Evolutionary conservation across 768 basidiomycete genomes (phyloP), one percentile per base, ranked within the genome.

Genomic region (Kwoniella dendrophila): DNA sequence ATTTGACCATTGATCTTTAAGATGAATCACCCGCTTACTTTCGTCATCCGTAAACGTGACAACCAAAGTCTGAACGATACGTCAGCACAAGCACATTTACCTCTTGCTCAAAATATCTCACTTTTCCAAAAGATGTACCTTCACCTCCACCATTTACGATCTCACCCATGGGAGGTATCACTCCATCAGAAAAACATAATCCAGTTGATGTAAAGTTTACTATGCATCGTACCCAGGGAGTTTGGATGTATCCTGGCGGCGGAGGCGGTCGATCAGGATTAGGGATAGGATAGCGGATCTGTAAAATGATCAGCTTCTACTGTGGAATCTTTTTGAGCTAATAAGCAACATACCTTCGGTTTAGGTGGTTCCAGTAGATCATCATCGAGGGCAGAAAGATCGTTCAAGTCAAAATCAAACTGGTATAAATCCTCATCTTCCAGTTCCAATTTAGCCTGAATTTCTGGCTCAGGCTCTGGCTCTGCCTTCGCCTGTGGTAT

Each of bases 1-100:
- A 22, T 83, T 79, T 5, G 83, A 81, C 92, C 92, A 96, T 66
- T 93, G 90, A 60, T 92, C 89, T 32, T 80, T 83, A 1, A 97
- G 82, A 49, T 85, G 80, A 5, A 94, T 84, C 82, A 83, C 30
- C 78, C 80, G 8, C 66, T 72, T 29, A 77, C 62, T 61, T 1
- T 68, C 65, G 36, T 58, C 53, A 2, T 64, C 73, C 12, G 83
- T 80, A 1, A 84, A 72, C 44, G 79, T 81, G 4, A 88, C 85
- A 2, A 79, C 75, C 60, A 92, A 67, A 44, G 82, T 78, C 86
- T 89, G 65, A 6, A 56, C 20, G 22, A 18, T 40, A 64, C 27
- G 51, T 56, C 48, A 64, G 54, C 38, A 20, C 14, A 0, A 47
- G 11, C n/a, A 5, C 49, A 10, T 20, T 0, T 27, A 4, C 34